Evolutionary conservation across 164 flowering plant genomes (phyloP).

Genomic region (Magnolia officinalis): DNA sequence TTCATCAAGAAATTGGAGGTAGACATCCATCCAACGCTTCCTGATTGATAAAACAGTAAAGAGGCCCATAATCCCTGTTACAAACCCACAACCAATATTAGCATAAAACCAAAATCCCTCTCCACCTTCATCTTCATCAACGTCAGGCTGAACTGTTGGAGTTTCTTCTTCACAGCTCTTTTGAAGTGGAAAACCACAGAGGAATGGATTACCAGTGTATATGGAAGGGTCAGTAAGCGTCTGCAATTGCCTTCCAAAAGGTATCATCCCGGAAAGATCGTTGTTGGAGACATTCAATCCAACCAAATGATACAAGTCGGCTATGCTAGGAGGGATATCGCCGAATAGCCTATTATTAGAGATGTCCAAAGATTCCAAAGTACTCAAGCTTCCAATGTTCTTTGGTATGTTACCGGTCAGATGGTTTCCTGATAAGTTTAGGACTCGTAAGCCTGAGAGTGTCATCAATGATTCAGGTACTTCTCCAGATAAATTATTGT

Average conservation of each 20-base stretch:
- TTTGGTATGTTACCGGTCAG: background rate
- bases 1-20: background rate
- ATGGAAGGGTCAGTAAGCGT: background rate
- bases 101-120: background rate
- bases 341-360: constrained; percentile 31
- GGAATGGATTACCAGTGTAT: background rate
- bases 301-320: background rate
- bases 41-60: background rate
- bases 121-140: background rate
- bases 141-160: background rate
- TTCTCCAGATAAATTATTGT: constrained; percentile 13
- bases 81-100: background rate
- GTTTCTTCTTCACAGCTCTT: background rate
- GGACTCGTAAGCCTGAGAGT: background rate
- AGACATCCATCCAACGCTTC: background rate
- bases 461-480: background rate
- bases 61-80: background rate
- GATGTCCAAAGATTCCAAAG: constrained; percentile 19
- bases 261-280: background rate
- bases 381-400: background rate
- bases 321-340: constrained; percentile 19
- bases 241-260: background rate
- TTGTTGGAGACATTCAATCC: background rate
- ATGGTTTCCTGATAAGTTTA: background rate
- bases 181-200: background rate